Conservation (phyloP, 2,329 filamentous ascomycete genomes). For the Emydomyces testavorans region DNA sequence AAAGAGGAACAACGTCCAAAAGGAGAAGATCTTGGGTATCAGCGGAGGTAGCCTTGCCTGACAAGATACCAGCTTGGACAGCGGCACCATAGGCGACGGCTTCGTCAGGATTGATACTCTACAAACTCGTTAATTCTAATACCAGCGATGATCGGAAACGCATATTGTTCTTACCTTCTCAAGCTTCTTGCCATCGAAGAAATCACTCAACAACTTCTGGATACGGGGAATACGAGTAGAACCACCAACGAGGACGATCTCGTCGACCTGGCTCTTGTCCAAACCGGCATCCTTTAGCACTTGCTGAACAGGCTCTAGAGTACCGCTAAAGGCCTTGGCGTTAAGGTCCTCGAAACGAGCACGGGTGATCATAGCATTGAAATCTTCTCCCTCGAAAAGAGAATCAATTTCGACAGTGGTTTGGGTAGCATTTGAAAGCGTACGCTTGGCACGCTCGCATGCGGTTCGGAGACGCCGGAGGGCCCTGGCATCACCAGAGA, state of each 20-base stretch:
- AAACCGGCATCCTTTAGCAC: slow-evolving; percentile 86
- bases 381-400: slow-evolving; percentile 95
- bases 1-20: slow-evolving; percentile 90
- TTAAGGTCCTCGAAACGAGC: slow-evolving; percentile 98
- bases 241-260: slow-evolving; percentile 97
- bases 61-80: slow-evolving; percentile 96
- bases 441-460: slow-evolving; percentile 99
- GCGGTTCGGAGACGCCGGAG: slow-evolving; percentile 92
- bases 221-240: slow-evolving; percentile 98
- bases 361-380: slow-evolving; percentile 93
- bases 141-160: background rate
- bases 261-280: slow-evolving; percentile 85
- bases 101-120: slow-evolving; percentile 97
- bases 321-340: slow-evolving; percentile 86
- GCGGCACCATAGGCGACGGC: slow-evolving; percentile 97
- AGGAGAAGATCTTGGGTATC: slow-evolving; percentile 91
- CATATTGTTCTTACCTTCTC: slow-evolving; percentile 55
- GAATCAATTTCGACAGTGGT: slow-evolving; percentile 98
- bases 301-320: slow-evolving; percentile 88
- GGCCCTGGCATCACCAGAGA: slow-evolving; percentile 64
- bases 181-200: slow-evolving; percentile 99
- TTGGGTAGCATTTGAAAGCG: slow-evolving; percentile 91
- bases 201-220: slow-evolving; percentile 98
- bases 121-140: slow-evolving; percentile 12
- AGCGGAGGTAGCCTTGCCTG: slow-evolving; percentile 90